Evolutionary conservation across 2,329 filamentous ascomycete species (phyloP).

Genomic region (Stachybotrys elegans): DNA sequence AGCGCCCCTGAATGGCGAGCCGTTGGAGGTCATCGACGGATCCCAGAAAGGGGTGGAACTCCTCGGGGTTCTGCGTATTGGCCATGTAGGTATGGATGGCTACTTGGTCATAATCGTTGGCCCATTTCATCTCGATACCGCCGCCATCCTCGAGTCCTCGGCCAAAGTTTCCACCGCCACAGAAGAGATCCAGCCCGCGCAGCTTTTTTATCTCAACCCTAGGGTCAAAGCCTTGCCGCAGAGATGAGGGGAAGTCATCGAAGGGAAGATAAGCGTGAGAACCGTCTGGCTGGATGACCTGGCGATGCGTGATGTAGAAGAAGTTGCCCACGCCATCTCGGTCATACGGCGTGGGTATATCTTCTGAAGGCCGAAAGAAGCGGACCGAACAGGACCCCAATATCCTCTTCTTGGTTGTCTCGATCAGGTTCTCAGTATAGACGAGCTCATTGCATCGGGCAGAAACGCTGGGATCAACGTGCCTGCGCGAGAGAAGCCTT

Average conservation of each 20-base stretch:
- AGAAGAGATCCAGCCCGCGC: constrained; percentile 67
- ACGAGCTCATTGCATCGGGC: constrained; percentile 54
- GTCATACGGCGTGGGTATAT: constrained; percentile 59
- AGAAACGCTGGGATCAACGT: constrained; percentile 26
- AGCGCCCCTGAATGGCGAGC: constrained; percentile 46
- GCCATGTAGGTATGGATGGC: constrained; percentile 72
- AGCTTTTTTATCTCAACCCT: constrained; percentile 30
- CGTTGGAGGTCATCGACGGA: constrained; percentile 66
- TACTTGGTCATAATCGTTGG: constrained; percentile 58
- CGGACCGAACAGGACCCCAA: constrained; percentile 55
- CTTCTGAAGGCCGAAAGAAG: constrained; percentile 38
- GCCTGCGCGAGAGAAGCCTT: constrained; percentile 43
- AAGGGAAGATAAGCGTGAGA: constrained; percentile 28
- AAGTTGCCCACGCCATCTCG: constrained; percentile 59
- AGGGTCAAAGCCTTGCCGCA: constrained; percentile 55
- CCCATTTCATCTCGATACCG: constrained; percentile 58
- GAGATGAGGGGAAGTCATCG: constrained; percentile 20
- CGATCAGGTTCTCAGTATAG: constrained; percentile 42
- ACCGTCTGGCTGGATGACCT: constrained; percentile 4
- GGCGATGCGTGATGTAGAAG: constrained; percentile 54
- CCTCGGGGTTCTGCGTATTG: constrained; percentile 42
- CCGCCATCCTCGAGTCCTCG: constrained; percentile 70
- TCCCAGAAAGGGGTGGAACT: constrained; percentile 56
- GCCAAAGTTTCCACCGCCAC: constrained; percentile 73
- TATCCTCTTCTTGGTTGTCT: constrained; percentile 35